A percentile compares a stretch with the other conserved stretches of the same genome.
Evolutionary conservation across 129 eudicot species (phyloP).

Genomic region (Dittrichia graveolens): DNA sequence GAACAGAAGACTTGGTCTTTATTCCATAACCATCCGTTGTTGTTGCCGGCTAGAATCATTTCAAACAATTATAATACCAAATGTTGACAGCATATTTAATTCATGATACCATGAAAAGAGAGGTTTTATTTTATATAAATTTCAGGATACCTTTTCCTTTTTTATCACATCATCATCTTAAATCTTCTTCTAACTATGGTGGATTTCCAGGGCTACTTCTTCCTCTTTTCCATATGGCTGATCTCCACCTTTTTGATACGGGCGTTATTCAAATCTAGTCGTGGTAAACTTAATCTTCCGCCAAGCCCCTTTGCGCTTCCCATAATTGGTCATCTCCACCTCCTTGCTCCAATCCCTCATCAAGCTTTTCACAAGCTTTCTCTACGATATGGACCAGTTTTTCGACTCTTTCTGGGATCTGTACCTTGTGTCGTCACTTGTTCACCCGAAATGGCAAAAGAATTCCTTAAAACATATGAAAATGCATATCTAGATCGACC

Average conservation of each 20-base stretch:
- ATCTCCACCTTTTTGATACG: slow-evolving; percentile 29
- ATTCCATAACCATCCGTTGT: slow-evolving; percentile 20
- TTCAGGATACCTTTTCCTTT: background rate
- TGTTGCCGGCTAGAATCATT: slow-evolving; percentile 28
- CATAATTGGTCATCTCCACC: slow-evolving; percentile 55
- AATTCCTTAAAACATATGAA: slow-evolving; percentile 49
- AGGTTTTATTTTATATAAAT: slow-evolving; percentile 23
- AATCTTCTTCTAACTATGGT: slow-evolving; percentile 13
- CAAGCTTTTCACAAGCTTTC: slow-evolving; percentile 47
- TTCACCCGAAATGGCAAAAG: slow-evolving; percentile 42
- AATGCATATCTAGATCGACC: slow-evolving; percentile 38
- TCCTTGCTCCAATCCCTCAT: slow-evolving; percentile 40
- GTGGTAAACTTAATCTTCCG: slow-evolving; percentile 31
- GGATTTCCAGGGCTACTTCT: slow-evolving; percentile 23
- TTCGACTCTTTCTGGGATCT: slow-evolving; percentile 35
- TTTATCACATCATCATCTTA: slow-evolving; percentile 24
- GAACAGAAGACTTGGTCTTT: slow-evolving; percentile 30
- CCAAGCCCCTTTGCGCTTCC: slow-evolving; percentile 54
- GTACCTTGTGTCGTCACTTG: slow-evolving; percentile 41
- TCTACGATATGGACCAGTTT: slow-evolving; percentile 42
- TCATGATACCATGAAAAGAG: slow-evolving; percentile 5
- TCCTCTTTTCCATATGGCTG: slow-evolving; percentile 25
- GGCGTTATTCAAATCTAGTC: slow-evolving; percentile 11
- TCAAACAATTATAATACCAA: slow-evolving; percentile 6
- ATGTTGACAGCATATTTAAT: slow-evolving; percentile 8